These are phyloP conservation scores for Cladobotryum mycophilum DNA, from an alignment of 2,329 filamentous ascomycete species.

Conservation along the genomic window DNA sequence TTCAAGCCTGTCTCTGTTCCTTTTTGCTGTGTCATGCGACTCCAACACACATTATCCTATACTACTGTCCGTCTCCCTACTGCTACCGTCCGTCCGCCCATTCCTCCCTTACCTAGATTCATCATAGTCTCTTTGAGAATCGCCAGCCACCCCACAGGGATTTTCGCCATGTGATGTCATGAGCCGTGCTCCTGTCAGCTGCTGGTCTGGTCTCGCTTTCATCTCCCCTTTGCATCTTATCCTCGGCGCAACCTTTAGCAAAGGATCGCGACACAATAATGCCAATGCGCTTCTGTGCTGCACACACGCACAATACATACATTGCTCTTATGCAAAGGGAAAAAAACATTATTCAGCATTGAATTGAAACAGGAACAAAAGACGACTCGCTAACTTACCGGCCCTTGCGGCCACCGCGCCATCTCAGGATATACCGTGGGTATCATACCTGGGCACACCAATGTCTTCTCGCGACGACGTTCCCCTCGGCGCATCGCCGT, in stretches of 20 bases:
- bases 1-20: not conserved
- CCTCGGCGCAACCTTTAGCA: too few relatives aligned
- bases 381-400: conserved; percentile 14
- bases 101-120: not conserved
- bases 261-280: too few relatives aligned
- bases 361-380: too few relatives aligned
- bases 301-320: too few relatives aligned
- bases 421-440: conserved; percentile 41
- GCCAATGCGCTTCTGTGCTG: too few relatives aligned
- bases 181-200: not conserved
- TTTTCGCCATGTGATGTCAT: conserved; percentile 7
- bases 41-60: not conserved
- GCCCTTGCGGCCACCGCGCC: conserved; percentile 11
- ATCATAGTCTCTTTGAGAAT: too few relatives aligned
- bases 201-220: not conserved
- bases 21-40: not conserved
- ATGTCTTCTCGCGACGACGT: conserved; percentile 35
- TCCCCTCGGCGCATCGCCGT: conserved; percentile 29
- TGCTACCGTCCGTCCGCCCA: not conserved
- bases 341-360: too few relatives aligned
- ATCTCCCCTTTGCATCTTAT: not conserved
- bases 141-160: not conserved
- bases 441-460: conserved; percentile 38
- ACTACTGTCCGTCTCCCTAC: not conserved
- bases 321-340: too few relatives aligned